Base-by-base conservation (phyloP, 257 asterid genomes). In the Cynanchum wilfordii region DNA sequence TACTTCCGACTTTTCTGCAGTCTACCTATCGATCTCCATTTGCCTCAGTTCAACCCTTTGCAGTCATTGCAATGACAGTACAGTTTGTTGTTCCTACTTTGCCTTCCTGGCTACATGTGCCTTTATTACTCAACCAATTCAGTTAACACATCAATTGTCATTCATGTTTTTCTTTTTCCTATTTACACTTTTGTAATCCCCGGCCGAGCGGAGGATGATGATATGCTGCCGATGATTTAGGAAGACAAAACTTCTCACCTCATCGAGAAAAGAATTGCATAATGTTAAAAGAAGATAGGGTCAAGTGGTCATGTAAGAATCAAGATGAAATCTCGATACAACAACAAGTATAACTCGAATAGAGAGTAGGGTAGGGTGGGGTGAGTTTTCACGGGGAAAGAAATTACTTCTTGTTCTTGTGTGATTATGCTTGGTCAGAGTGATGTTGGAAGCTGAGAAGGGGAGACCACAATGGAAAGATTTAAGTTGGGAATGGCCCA, bases 401-500 rank as follows among this genome's bases (percentile, higher is more conserved):
- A 50, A 50, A 50, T 50, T 50, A 50, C 55, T 40, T 36, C 6
- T 6, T 40, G 10, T 7, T 40, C 0, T 9, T 12, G 52, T 47
- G 13, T 47, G 3, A 47, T 47, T 19, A 47, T 47, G 45, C 11
- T 40, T 6, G 22, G 25, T 54, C 58, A 52, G n/a, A 19, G 10
- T 19, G 58, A 52, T 52, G 58, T 6, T 38, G 1, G 24, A 55
- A 8, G 13, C 3, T 55, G 60, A n/a, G 60, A n/a, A 36, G 59
- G 64, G 52, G 12, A 63, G 71, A 30, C 29, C 29, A 2, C 59
- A 45, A 51, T 45, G 44, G 30, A 29, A 27, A 52, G 73, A 58
- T 40, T 49, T 47, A 50, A 54, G 22, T 33, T 3, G 0, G 59
- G 69, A 54, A 44, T 67, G 88, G 86, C 81, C 84, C 88, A 65